Evolutionary conservation across 2,329 filamentous ascomycete species (phyloP), one percentile per base, ranked within the genome.

Genomic region (Xylariaceae sp.): DNA sequence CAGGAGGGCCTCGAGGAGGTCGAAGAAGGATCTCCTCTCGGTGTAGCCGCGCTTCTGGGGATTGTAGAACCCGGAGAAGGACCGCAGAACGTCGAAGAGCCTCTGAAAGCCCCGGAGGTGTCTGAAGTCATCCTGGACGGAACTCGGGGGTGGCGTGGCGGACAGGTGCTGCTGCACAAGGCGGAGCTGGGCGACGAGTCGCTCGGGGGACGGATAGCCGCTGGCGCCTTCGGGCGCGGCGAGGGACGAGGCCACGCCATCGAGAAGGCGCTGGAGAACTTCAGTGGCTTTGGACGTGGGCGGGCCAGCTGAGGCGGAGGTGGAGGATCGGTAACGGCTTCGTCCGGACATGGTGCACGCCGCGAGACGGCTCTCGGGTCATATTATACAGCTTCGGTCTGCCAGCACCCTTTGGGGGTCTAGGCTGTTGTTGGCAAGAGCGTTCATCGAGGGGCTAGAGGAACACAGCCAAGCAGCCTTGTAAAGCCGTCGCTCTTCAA

Each of bases 61-160:
- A 49, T 85, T 75, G 60, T 90, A 92, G 51, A 81, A 83, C 43
- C 83, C 82, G 1, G 83, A 80, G 42, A 88, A 77, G 34, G 75
- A 71, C 37, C 79, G 72, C 15, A 93, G 63, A 17, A 84, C 70
- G 26, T 76, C 67, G 33, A 94, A 66, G 15, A 94, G 62, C 27
- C 72, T 70, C 48, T 86, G 76, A 57, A 94, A 94, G 49, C 89
- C 89, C 36, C 74, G 69, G 17, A 88, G 71, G 52, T 85, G 77
- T 45, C 89, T 77, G 55, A 95, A 94, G 47, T 85, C 80, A 61
- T 94, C 85, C 61, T 88, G 86, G 5, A 67, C 63, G 3, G 67
- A 57, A 39, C 63, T 63, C 3, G 68, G 64, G 12, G 67, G 57
- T 24, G 63, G 51, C 18, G 59, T 51, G 8, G 70, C 66, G 26